These are phyloP conservation scores for Neocatenulostroma microsporum DNA, from an alignment of 2,329 filamentous ascomycete genomes.

Conservation along the genomic window DNA sequence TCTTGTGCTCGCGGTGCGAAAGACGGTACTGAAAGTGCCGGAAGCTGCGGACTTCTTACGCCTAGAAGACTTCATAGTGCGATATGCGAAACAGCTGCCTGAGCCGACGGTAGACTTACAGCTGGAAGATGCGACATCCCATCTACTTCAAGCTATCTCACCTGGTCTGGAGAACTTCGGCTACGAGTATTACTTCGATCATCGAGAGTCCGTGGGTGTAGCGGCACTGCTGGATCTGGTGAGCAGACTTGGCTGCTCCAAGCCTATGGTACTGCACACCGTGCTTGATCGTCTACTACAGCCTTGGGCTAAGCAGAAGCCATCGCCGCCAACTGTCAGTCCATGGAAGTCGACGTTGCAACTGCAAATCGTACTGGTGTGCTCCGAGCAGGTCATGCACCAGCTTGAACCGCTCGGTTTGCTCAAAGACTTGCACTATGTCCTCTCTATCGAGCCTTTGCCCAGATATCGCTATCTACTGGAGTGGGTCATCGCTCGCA, in stretches of 20 bases:
- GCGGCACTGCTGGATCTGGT: conserved; percentile 40
- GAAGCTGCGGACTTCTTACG: conserved; percentile 27
- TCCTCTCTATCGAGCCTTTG: conserved; percentile 40
- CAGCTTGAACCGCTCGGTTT: conserved; percentile 14
- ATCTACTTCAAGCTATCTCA: conserved; percentile 24
- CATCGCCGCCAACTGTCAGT: conserved; percentile 37
- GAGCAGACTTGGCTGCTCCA: conserved; percentile 23
- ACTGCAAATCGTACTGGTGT: conserved; percentile 39
- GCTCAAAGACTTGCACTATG: conserved; percentile 32
- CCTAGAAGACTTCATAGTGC: conserved; percentile 34
- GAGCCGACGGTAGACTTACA: conserved; percentile 37
- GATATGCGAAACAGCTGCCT: conserved; percentile 35
- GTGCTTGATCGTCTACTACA: conserved; percentile 32
- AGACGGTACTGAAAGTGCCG: conserved; percentile 18
- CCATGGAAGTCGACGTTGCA: conserved; percentile 45
- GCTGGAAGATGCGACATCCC: conserved; percentile 36
- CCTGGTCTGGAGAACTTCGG: conserved; percentile 23
- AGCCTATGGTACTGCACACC: not conserved
- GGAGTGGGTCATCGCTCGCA: conserved; percentile 42
- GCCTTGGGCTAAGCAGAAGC: conserved; percentile 38
- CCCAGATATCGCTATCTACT: conserved; percentile 42
- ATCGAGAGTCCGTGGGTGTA: conserved; percentile 36
- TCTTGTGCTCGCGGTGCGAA: conserved; percentile 20
- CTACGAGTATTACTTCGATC: conserved; percentile 39
- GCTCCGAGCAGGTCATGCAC: conserved; percentile 32